These are phyloP conservation scores for Neurospora crassa DNA, from an alignment of 2,329 filamentous ascomycete species.

Conservation along the genomic window DNA sequence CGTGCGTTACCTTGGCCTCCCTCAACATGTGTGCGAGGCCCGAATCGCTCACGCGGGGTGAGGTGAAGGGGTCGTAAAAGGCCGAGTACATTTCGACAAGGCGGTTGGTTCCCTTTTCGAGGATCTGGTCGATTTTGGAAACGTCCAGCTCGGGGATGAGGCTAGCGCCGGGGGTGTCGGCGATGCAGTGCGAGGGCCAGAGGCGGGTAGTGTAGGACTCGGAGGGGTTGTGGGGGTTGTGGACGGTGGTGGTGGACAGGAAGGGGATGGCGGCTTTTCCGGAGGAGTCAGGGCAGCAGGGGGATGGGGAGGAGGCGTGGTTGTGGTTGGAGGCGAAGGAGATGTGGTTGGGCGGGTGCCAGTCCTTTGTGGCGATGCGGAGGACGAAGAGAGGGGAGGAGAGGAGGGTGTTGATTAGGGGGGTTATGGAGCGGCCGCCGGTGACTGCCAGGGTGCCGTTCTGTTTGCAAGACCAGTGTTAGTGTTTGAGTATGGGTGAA, in stretches of 20 bases:
- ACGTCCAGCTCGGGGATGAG: slow-evolving; percentile 64
- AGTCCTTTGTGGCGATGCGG: slow-evolving; percentile 86
- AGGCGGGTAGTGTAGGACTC: slow-evolving; percentile 60
- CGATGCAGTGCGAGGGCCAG: slow-evolving; percentile 89
- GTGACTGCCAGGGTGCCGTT: slow-evolving; percentile 77
- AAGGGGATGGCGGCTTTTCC: slow-evolving; percentile 42
- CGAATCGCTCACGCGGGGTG: too few relatives aligned
- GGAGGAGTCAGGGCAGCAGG: not conserved
- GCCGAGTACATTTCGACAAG: slow-evolving; percentile 89
- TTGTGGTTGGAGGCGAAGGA: slow-evolving; percentile 80
- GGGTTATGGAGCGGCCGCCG: slow-evolving; percentile 59
- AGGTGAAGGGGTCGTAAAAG: slow-evolving; percentile 52
- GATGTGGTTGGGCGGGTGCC: slow-evolving; percentile 72
- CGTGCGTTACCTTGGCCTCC: slow-evolving; percentile 55
- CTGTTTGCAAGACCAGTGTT: slow-evolving; percentile 32
- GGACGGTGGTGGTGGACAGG: slow-evolving; percentile 51
- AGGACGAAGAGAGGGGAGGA: slow-evolving; percentile 57
- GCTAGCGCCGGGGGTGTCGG: slow-evolving; percentile 59
- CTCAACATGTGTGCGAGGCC: slow-evolving; percentile 52
- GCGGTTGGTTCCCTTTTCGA: slow-evolving; percentile 69
- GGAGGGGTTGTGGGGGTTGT: slow-evolving; percentile 53
- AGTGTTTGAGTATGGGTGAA: not conserved
- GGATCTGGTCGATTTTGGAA: slow-evolving; percentile 48
- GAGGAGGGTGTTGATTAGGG: slow-evolving; percentile 67
- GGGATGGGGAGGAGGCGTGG: not conserved